Percentiles rank a stretch among this genome's conserved stretches.
phyloP scores from a whole-genome alignment of 192 early-diverging fungal species.

The Funneliformis mosseae region DNA sequence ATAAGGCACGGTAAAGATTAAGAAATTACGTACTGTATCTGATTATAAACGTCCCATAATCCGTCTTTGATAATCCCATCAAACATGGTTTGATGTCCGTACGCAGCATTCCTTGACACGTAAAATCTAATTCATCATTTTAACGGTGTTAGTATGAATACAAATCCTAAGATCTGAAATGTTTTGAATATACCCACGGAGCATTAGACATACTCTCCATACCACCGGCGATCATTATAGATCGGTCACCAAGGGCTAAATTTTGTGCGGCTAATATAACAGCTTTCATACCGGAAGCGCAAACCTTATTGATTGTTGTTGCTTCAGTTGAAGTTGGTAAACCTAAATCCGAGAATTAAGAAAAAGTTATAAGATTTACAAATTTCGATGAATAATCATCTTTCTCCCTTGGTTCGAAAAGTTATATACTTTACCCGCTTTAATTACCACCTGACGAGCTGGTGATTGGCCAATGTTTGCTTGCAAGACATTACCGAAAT shows the following conservation, averaged over 20 bases:
- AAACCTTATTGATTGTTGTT: slow-evolving; percentile 98
- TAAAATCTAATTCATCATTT: slow-evolving; percentile 50
- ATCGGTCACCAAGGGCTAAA: slow-evolving; percentile 75
- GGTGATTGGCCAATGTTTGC: slow-evolving; percentile 90
- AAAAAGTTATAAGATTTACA: background rate
- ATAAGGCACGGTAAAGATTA: background rate
- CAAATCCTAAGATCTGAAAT: background rate
- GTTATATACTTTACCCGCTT: slow-evolving; percentile 58
- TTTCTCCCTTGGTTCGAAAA: background rate
- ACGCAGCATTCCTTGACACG: slow-evolving; percentile 62
- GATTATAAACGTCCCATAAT: slow-evolving; percentile 95
- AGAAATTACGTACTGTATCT: slow-evolving; percentile 64
- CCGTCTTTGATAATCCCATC: slow-evolving; percentile 97
- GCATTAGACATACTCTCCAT: slow-evolving; percentile 98
- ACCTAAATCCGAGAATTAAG: slow-evolving; percentile 32
- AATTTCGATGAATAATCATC: background rate
- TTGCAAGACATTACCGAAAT: slow-evolving; percentile 94
- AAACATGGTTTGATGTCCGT: slow-evolving; percentile 76
- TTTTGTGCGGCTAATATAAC: slow-evolving; percentile 88
- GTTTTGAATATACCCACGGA: slow-evolving; percentile 60
- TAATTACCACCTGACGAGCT: slow-evolving; percentile 87
- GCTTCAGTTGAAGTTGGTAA: slow-evolving; percentile 82
- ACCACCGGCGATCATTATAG: slow-evolving; percentile 89
- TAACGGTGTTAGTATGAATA: background rate
- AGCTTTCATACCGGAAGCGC: slow-evolving; percentile 98